phyloP scores from a whole-genome alignment of 208 protist genomes.

The Trypanosomatidae sp. region DNA sequence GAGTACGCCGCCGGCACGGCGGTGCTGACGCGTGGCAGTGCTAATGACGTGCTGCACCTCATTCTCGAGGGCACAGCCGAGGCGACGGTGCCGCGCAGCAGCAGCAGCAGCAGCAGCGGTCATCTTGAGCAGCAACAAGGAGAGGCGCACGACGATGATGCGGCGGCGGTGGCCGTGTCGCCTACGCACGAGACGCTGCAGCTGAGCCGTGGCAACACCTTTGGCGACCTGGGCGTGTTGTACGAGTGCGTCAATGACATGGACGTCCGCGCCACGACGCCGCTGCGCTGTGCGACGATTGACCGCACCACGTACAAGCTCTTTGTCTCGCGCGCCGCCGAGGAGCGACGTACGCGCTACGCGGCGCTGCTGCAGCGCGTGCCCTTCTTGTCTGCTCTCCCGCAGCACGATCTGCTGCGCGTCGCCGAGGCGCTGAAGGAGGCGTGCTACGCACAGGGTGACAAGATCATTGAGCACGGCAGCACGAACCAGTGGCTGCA shows the following conservation, averaged over 20 bases:
- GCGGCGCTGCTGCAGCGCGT: conserved; percentile 27
- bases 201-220: conserved; percentile 16
- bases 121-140: background rate
- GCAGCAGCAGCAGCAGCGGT: background rate
- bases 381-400: conserved; percentile 15
- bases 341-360: conserved; percentile 40
- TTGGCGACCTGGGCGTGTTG: conserved; percentile 43
- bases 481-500: conserved; percentile 46
- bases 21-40: conserved; percentile 16
- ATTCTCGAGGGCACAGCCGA: conserved; percentile 37
- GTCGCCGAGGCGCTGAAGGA: conserved; percentile 50
- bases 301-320: conserved; percentile 62
- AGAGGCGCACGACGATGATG: conserved; percentile 6
- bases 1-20: conserved; percentile 10
- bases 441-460: conserved; percentile 21
- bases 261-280: conserved; percentile 12
- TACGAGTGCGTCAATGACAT: conserved; percentile 26
- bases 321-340: conserved; percentile 30
- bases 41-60: conserved; percentile 47
- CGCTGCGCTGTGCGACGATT: conserved; percentile 32
- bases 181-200: conserved; percentile 2
- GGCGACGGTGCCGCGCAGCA: conserved; percentile 7
- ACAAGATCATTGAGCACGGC: conserved; percentile 39
- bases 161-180: conserved; percentile 3
- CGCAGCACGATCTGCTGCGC: conserved; percentile 14